Evolutionary conservation across 176 grass and related monocot species (phyloP).

Genomic region (Olyra latifolia): DNA sequence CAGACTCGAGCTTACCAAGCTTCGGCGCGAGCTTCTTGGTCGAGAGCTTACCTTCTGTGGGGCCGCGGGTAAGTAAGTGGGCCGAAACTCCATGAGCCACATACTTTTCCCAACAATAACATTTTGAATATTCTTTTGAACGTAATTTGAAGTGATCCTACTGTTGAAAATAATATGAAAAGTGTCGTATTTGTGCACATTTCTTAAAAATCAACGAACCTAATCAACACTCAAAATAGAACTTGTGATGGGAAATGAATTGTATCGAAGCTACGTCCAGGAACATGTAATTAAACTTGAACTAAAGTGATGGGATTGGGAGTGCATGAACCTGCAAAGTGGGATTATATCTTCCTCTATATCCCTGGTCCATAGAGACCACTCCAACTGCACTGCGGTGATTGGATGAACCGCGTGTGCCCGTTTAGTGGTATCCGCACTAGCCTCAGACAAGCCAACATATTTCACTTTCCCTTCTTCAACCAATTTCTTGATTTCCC

Average conservation of each 20-base stretch:
- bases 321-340: slow-evolving; percentile 67
- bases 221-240: slow-evolving; percentile 11
- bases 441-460: slow-evolving; percentile 78
- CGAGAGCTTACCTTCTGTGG: too few relatives aligned
- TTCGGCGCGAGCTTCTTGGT: too few relatives aligned
- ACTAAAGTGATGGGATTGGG: neutral
- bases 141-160: neutral
- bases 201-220: slow-evolving; percentile 6
- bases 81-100: too few relatives aligned
- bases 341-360: slow-evolving; percentile 79
- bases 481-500: slow-evolving; percentile 72
- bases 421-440: slow-evolving; percentile 58
- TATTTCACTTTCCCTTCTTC: slow-evolving; percentile 78
- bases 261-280: neutral
- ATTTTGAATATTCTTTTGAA: neutral
- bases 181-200: neutral
- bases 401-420: slow-evolving; percentile 85
- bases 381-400: slow-evolving; percentile 70
- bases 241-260: neutral
- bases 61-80: too few relatives aligned
- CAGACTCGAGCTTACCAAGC: too few relatives aligned
- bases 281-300: neutral
- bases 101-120: too few relatives aligned
- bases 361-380: slow-evolving; percentile 81
- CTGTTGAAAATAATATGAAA: neutral